These are phyloP conservation scores for Houttuynia cordata DNA, from an alignment of 164 flowering plant genomes.

Conservation along the genomic window DNA sequence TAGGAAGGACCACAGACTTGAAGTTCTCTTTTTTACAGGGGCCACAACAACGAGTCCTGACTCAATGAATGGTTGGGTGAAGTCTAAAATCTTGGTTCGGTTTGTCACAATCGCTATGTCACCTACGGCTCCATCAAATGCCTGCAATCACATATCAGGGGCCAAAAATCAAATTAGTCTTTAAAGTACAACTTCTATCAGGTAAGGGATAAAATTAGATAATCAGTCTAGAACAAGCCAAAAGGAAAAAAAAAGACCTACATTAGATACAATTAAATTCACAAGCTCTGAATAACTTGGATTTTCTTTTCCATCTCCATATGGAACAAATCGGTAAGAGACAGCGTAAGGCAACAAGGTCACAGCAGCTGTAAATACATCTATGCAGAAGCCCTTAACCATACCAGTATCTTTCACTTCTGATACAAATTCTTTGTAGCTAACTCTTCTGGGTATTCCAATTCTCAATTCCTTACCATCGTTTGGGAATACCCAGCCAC, in stretches of 20 bases:
- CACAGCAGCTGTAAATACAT: constrained; percentile 73
- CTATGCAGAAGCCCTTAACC: constrained; percentile 72
- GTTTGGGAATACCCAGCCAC: constrained; percentile 76
- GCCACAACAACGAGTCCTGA: constrained; percentile 88
- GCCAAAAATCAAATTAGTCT: background rate
- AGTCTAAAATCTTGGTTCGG: constrained; percentile 63
- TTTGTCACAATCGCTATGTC: constrained; percentile 66
- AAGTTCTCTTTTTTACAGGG: constrained; percentile 32
- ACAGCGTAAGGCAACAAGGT: constrained; percentile 74
- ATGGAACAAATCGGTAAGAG: constrained; percentile 49
- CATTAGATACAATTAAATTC: constrained; percentile 37
- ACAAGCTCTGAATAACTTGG: constrained; percentile 73
- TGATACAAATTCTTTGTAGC: constrained; percentile 50
- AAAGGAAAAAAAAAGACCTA: constrained; percentile 28
- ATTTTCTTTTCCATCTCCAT: constrained; percentile 56
- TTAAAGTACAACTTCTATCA: background rate
- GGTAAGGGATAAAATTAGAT: background rate
- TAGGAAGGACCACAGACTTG: constrained; percentile 67
- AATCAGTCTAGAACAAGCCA: background rate
- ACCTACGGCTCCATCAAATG: constrained; percentile 67
- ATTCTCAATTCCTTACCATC: constrained; percentile 46
- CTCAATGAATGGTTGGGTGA: constrained; percentile 69
- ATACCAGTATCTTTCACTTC: constrained; percentile 30
- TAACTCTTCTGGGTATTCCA: constrained; percentile 55
- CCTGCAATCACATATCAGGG: constrained; percentile 19